Evolutionary conservation across 2,329 filamentous ascomycete genomes (phyloP), one percentile per base, ranked within the genome.

Genomic region (Westerdykella sp.): DNA sequence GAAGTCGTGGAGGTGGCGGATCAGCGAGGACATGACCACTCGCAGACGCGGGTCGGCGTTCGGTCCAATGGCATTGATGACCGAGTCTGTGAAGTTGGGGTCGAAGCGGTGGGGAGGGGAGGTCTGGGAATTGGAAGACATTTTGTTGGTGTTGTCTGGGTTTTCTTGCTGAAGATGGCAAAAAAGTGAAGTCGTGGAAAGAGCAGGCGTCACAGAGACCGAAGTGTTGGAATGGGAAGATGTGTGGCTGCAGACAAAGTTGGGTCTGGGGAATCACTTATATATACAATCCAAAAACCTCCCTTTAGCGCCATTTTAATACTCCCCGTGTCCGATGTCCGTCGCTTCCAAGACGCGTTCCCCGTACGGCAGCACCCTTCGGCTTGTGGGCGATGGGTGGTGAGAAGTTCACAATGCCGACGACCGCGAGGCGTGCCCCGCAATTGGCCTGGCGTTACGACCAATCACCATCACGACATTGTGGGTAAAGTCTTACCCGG

Each of bases 1-100:
- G 65, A 89, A 89, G 69, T 88, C 84, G 71, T 90, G 85, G 45
- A 90, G 73, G 70, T 89, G 84, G 39, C 70, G 73, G 67, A 88
- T 81, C 55, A 88, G 68, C 22, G 77, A 73, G 47, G 73, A 66
- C 57, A 89, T 71, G 56, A 89, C 73, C 51, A 79, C 71, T 46
- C 81, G 77, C 56, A 80, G 77, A 47, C 85, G 75, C 45, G 83
- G 78, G 41, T 76, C 71, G 11, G 80, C 80, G 56, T 85, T 80
- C 56, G 84, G 81, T 41, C 83, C 80, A 73, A 87, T 88, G 55
- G 81, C 76, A 51, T 85, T 77, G 62, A 89, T 74, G 68, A 88
- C 84, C 65, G 81, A 76, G 55, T 81, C 69, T 41, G 86, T 91
- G 73, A 90, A 89, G 69, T 77, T 78, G 55, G 85, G 85, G 66